phyloP scores from a whole-genome alignment of 208 protist genomes.

The Sergeia podlipaevii region DNA sequence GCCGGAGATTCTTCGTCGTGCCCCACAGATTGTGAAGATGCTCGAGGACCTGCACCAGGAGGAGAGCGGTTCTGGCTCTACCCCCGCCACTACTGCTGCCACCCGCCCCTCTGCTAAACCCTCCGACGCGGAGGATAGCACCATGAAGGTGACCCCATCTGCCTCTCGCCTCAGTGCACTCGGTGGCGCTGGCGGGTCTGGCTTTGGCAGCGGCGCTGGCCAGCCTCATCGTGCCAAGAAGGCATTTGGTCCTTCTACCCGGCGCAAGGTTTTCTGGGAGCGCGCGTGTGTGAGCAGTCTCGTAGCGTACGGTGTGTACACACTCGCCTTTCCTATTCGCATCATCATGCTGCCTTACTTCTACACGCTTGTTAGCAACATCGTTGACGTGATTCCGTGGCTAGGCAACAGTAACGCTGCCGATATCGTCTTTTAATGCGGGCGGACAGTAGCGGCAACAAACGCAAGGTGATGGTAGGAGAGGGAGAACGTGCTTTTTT shows the following conservation, averaged over 20 bases:
- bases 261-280: conserved; percentile 75
- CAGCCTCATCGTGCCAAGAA: conserved; percentile 22
- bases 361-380: conserved; percentile 53
- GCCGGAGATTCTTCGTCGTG: conserved; percentile 64
- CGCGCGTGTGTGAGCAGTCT: conserved; percentile 41
- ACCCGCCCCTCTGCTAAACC: conserved; percentile 2
- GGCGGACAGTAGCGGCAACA: neutral
- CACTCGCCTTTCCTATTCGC: conserved; percentile 77
- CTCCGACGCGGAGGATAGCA: conserved; percentile 9
- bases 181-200: conserved; percentile 2
- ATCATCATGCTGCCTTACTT: conserved; percentile 63
- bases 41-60: conserved; percentile 65
- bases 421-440: conserved; percentile 7
- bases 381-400: conserved; percentile 72
- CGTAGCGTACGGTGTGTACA: conserved; percentile 60
- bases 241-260: conserved; percentile 22
- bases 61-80: conserved; percentile 23
- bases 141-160: conserved; percentile 43
- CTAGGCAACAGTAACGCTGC: conserved; percentile 31
- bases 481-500: too few species aligned
- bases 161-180: conserved; percentile 43
- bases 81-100: neutral
- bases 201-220: conserved; percentile 6
- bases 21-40: conserved; percentile 49
- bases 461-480: conserved; percentile 1